A percentile compares a stretch with the other conserved stretches of the same genome.
These are phyloP conservation scores for Claviceps africana DNA, from an alignment of 2,329 filamentous ascomycete species.

Conservation along the genomic window DNA sequence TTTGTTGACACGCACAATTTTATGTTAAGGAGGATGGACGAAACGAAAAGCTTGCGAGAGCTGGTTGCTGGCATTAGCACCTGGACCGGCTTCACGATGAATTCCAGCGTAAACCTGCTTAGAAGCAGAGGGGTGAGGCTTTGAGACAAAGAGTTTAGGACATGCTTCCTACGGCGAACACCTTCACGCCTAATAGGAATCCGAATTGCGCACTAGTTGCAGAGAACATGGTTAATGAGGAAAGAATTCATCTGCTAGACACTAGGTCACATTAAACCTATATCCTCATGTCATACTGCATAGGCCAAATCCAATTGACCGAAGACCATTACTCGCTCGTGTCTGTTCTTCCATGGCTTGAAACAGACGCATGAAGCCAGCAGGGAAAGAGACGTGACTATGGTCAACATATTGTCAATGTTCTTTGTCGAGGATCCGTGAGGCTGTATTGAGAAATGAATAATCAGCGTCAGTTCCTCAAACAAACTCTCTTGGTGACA, in stretches of 20 bases:
- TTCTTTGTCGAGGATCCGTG: conserved; percentile 44
- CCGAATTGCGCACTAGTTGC: not conserved
- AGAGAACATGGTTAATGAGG: not conserved
- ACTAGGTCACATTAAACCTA: not conserved
- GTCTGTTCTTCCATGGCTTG: not conserved
- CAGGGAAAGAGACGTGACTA: not conserved
- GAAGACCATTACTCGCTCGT: too few species aligned
- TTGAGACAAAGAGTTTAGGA: conserved; percentile 24
- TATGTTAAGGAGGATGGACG: conserved; percentile 58
- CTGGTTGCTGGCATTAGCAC: conserved; percentile 51
- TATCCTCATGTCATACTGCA: not conserved
- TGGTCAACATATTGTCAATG: conserved; percentile 16
- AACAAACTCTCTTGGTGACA: not conserved
- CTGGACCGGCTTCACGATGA: conserved; percentile 72
- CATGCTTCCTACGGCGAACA: not conserved
- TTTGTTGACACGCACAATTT: conserved; percentile 70
- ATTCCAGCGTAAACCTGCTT: conserved; percentile 64
- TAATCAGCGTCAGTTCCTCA: not conserved
- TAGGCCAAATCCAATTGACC: not conserved
- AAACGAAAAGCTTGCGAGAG: conserved; percentile 48
- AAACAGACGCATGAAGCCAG: not conserved
- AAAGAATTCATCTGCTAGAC: not conserved
- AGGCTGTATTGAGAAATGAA: conserved; percentile 24
- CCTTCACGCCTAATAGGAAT: not conserved
- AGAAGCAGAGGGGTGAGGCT: conserved; percentile 79